Evolutionary conservation across 169 alveolate genomes (phyloP).

Genomic region (Plasmodium ovale): DNA sequence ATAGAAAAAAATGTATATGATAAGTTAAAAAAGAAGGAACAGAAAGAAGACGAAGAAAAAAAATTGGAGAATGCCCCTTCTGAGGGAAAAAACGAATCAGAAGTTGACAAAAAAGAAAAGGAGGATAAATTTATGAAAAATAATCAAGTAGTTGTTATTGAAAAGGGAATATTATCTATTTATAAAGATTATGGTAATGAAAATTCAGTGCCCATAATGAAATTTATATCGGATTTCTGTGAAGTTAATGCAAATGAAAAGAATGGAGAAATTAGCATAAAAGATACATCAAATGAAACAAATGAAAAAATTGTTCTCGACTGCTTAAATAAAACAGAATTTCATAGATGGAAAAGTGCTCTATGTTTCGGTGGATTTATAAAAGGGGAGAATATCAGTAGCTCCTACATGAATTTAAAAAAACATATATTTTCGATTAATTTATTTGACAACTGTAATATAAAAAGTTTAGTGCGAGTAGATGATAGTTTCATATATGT

Average conservation of each 20-base stretch:
- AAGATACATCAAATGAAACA: slow-evolving; percentile 34
- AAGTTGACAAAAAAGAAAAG: slow-evolving; percentile 8
- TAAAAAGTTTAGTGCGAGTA: slow-evolving; percentile 36
- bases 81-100: slow-evolving; percentile 18
- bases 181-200: slow-evolving; percentile 77
- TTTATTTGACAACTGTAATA: slow-evolving; percentile 77
- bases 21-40: slow-evolving; percentile 9
- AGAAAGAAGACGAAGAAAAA: slow-evolving; percentile 3
- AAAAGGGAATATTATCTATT: slow-evolving; percentile 78
- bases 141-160: slow-evolving; percentile 82
- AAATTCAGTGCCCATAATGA: slow-evolving; percentile 81
- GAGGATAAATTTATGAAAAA: slow-evolving; percentile 44
- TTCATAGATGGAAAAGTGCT: slow-evolving; percentile 85
- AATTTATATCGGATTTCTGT: slow-evolving; percentile 76
- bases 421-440: slow-evolving; percentile 85
- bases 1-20: slow-evolving; percentile 18
- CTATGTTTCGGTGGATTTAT: slow-evolving; percentile 84
- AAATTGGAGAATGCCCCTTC: neutral
- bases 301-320: slow-evolving; percentile 79
- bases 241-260: slow-evolving; percentile 77
- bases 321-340: slow-evolving; percentile 80
- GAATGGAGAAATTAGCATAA: slow-evolving; percentile 76
- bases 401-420: slow-evolving; percentile 75
- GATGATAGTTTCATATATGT: slow-evolving; percentile 58
- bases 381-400: slow-evolving; percentile 23